Evolutionary conservation across 2,329 filamentous ascomycete genomes (phyloP), one percentile per base, ranked within the genome.

Genomic region (Claviceps quebecensis): DNA sequence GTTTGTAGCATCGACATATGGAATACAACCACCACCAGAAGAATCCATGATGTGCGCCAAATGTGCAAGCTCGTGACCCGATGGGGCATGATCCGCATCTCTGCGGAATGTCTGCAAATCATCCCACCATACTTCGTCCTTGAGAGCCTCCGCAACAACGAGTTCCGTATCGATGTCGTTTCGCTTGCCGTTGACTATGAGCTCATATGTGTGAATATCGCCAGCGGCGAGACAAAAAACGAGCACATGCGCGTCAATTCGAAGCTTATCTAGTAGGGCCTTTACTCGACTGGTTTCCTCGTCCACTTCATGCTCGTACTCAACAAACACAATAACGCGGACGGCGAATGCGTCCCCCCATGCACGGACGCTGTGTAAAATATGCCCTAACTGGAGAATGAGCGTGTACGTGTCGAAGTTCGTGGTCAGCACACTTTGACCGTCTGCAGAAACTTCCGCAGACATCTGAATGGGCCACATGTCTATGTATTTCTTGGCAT

Each of bases 391-490:
- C 59, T 94, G 87, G 3, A 94, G 72, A 53, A 94, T 93, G n/a
- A 94, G 72, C 0, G 87, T 83, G 59, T 83, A 94, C 0, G 88
- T 95, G 64, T 95, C 88, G 63, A 95, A 94, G 57, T 95, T 95
- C 0, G 86, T 93, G 0, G 88, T 94, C 51, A 91, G 66, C 5
- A 93, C 74, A 56, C 75, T 81, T 61, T 80, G 78, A 1, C 75
- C 76, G 56, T 84, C 81, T 1, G 83, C 73, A 0, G 80, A 78
- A 37, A 93, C 78, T 59, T 91, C 86, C 1, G 87, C 87, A 5
- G 87, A 91, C 87, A 95, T 95, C 57, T 95, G 89, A 50, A 95
- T 93, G 0, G 88, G 88, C 88, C 88, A 95, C 4, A 95, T 69
- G 60, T 95, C 88, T 55, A 95, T 87, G 60, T 84, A 91, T 60